phyloP scores from a whole-genome alignment of 257 asterid species.

The Scutellaria barbata region DNA sequence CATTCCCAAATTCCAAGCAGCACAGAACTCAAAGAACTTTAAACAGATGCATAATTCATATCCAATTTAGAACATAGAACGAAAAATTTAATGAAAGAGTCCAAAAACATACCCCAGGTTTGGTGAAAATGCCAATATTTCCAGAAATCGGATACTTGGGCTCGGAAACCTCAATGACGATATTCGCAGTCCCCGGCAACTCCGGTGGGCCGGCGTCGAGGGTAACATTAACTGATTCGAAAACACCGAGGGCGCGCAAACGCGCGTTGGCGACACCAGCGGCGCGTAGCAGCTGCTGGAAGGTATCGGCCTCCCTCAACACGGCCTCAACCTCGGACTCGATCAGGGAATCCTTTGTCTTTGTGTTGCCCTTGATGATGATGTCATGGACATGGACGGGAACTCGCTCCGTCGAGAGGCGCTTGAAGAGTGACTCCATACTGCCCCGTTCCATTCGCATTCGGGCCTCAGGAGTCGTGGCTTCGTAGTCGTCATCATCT shows the following conservation, averaged over 20 bases:
- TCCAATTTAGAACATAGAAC: background rate
- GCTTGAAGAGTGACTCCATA: slow-evolving; percentile 62
- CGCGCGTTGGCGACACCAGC: slow-evolving; percentile 60
- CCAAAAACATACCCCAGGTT: slow-evolving; percentile 70
- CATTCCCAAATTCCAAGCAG: slow-evolving; percentile 30
- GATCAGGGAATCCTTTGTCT: slow-evolving; percentile 72
- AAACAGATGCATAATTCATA: background rate
- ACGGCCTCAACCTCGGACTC: slow-evolving; percentile 68
- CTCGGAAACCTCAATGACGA: slow-evolving; percentile 79
- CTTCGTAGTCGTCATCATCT: slow-evolving; percentile 43
- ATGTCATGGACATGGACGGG: slow-evolving; percentile 85
- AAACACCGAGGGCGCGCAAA: slow-evolving; percentile 69
- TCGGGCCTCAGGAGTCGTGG: slow-evolving; percentile 50
- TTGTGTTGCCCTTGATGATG: slow-evolving; percentile 79
- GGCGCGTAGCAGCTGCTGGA: slow-evolving; percentile 76
- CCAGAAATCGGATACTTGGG: slow-evolving; percentile 60
- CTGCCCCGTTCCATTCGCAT: slow-evolving; percentile 50
- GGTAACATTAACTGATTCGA: slow-evolving; percentile 75
- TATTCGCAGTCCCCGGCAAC: slow-evolving; percentile 88
- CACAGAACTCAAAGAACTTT: background rate
- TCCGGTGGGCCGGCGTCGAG: slow-evolving; percentile 91
- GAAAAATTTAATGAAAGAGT: slow-evolving; percentile 21
- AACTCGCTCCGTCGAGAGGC: slow-evolving; percentile 67
- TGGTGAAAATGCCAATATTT: slow-evolving; percentile 73
- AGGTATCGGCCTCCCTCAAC: slow-evolving; percentile 59